Conservation (phyloP, 129 eudicot species). For the Smallanthus sonchifolius region DNA sequence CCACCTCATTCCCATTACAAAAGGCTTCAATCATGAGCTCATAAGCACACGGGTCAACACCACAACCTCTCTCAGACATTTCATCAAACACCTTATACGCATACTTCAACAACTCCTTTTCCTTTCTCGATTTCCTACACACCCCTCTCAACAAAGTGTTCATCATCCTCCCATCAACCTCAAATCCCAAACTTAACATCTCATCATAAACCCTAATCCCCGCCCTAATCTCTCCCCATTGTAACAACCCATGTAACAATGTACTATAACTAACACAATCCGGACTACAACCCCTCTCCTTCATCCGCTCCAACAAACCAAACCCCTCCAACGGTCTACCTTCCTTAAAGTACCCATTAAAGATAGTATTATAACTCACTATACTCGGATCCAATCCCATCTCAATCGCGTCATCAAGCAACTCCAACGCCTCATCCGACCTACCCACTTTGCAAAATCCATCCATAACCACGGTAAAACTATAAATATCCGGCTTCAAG, state of each 20-base stretch:
- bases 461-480: conserved; percentile 77
- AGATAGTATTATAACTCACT: conserved; percentile 61
- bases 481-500: conserved; percentile 57
- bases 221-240: conserved; percentile 53
- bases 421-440: conserved; percentile 73
- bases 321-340: conserved; percentile 75
- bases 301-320: conserved; percentile 54
- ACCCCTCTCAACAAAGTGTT: conserved; percentile 62
- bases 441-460: conserved; percentile 92
- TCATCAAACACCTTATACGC: conserved; percentile 53
- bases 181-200: conserved; percentile 50
- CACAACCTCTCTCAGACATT: conserved; percentile 44
- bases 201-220: conserved; percentile 50
- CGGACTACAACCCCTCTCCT: conserved; percentile 49
- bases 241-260: conserved; percentile 73
- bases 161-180: conserved; percentile 69
- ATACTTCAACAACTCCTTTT: conserved; percentile 34
- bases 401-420: conserved; percentile 58
- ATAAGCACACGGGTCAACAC: conserved; percentile 34
- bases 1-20: conserved; percentile 45
- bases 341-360: conserved; percentile 73
- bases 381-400: conserved; percentile 58
- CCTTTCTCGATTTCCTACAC: conserved; percentile 55
- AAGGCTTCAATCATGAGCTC: conserved; percentile 55
- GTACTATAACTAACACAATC: conserved; percentile 70